Base-by-base conservation (phyloP, 2,329 filamentous ascomycete genomes). In the Aspergillus sp. region DNA sequence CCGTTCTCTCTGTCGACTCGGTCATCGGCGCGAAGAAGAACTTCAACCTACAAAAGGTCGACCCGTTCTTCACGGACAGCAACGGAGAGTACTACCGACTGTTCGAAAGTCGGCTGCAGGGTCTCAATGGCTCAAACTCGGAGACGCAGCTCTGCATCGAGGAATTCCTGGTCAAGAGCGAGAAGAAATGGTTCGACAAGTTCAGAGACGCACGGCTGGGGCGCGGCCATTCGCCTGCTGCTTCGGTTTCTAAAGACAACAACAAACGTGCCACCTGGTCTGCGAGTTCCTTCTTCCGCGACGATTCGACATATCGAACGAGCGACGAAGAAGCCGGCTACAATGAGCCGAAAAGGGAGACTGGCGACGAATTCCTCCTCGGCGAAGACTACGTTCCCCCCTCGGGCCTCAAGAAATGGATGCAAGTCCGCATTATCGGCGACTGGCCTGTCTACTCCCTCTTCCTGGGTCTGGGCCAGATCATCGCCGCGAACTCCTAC, bases 51-150 rank as follows among this genome's bases (percentile, higher is more conserved):
- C 81, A 85, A 58, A 80, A 83, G 47, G 78, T 85, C 0, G 80
- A 82, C 53, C 81, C 81, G 2, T 81, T 80, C 66, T 85, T 85
- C 66, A 83, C 77, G 4, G 82, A 85, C 58, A 75, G 76, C 41
- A 79, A 73, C 32, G 81, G 80, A 30, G 72, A 81, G 51, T 85
- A 81, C 60, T 80, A 78, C 52, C 71, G 71, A 49, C 71, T 68
- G 1, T 84, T 83, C 51, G 76, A 79, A 48, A 73, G 75, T 60
- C 77, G 73, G 57, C 71, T 84, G 1, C 74, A 79, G 30, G 62
- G 64, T 2, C 67, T 85, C 10, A 76, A 68, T 41, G 79, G 76
- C 6, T 71, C 73, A 51, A 82, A 77, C 49, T 83, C 80, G 0
- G 74, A 79, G 49, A 73, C 67, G 1, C 69, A 76, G 30, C 67